phyloP scores from a whole-genome alignment of 78 protist species.

The Acrasis kona region DNA sequence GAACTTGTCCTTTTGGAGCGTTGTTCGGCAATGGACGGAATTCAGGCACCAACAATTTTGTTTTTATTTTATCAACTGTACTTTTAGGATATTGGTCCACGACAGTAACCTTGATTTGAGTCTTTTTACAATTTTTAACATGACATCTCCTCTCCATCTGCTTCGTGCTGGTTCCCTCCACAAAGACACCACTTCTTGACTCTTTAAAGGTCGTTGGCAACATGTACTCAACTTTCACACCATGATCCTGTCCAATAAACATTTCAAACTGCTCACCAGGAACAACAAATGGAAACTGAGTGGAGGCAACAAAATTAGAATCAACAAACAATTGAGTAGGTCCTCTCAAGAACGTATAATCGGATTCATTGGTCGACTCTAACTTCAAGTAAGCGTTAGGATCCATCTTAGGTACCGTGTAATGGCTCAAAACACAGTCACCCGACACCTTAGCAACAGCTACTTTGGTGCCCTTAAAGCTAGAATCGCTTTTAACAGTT shows the following conservation, averaged over 20 bases:
- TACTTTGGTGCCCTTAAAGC: background rate
- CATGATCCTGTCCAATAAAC: background rate
- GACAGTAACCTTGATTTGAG: background rate
- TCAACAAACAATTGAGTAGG: background rate
- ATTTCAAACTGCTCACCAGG: background rate
- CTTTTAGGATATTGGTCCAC: background rate
- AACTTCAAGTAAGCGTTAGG: background rate
- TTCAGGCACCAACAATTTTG: too few species aligned
- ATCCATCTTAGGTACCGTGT: background rate
- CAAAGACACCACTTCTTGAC: background rate
- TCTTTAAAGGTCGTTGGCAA: background rate
- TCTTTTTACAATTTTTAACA: background rate
- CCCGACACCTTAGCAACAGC: background rate
- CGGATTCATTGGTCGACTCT: background rate
- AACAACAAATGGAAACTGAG: background rate
- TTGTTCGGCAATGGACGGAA: too few species aligned
- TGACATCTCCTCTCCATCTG: background rate
- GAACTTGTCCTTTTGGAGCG: too few species aligned
- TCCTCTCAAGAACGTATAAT: background rate
- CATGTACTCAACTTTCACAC: background rate
- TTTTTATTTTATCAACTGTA: too few species aligned
- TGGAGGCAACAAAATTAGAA: background rate
- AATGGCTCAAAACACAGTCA: background rate
- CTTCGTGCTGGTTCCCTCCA: background rate
- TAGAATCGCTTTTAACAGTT: background rate